phyloP scores from a whole-genome alignment of 371 early-diverging fungal species.

The Phascolomyces articulosus region DNA sequence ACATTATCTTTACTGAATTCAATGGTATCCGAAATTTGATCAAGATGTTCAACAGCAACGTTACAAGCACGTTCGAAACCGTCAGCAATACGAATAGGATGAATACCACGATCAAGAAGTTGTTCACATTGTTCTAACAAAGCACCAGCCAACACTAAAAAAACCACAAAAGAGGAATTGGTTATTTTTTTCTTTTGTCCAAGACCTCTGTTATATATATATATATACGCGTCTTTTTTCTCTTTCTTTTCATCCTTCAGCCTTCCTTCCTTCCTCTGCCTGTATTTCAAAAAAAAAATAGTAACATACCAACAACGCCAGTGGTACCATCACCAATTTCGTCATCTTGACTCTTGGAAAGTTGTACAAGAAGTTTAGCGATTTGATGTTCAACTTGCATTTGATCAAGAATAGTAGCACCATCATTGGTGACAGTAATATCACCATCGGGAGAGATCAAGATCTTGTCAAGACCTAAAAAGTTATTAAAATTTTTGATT shows the following conservation, averaged over 20 bases:
- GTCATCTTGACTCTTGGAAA: constrained; percentile 99
- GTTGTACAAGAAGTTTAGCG: constrained; percentile 96
- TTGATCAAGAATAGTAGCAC: constrained; percentile 99
- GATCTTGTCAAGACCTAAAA: constrained; percentile 97
- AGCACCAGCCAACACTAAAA: constrained; percentile 95
- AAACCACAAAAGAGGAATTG: constrained; percentile 1
- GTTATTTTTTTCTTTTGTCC: too few relatives aligned
- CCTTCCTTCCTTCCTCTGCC: too few relatives aligned
- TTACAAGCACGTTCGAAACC: constrained; percentile 98
- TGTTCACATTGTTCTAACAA: constrained; percentile 97
- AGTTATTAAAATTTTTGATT: not conserved
- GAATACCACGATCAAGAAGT: constrained; percentile 97
- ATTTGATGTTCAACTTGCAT: constrained; percentile 99
- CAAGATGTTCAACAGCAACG: constrained; percentile 90
- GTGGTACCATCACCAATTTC: constrained; percentile 99
- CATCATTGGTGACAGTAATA: constrained; percentile 99
- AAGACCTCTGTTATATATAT: too few relatives aligned
- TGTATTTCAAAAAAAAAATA: too few relatives aligned
- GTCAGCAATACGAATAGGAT: constrained; percentile 99
- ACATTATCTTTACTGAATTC: constrained; percentile 84
- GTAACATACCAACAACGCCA: constrained; percentile 91
- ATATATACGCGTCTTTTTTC: not conserved
- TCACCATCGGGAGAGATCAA: constrained; percentile 99
- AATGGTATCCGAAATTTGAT: constrained; percentile 90
- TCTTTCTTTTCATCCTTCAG: not conserved